These are phyloP conservation scores for Lachancea thermotolerans DNA, from an alignment of 805 yeast genomes.

Conservation along the genomic window DNA sequence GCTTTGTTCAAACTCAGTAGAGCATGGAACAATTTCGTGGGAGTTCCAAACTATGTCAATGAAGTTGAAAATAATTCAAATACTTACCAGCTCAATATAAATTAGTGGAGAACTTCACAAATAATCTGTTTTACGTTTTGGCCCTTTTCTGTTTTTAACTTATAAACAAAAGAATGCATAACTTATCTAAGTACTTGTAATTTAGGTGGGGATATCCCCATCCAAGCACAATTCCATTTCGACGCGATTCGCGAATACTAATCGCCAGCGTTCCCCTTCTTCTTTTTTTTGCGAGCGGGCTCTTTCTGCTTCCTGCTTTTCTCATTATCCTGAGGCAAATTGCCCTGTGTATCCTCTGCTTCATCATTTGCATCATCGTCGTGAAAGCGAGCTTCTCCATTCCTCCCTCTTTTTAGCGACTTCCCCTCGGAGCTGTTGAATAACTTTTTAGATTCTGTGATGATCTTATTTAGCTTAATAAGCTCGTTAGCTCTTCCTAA, in stretches of 20 bases:
- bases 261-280: constrained; percentile 19
- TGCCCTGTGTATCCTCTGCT: constrained; percentile 18
- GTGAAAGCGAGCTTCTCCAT: constrained; percentile 25
- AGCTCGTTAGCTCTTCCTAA: constrained; percentile 65
- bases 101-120: constrained; percentile 4
- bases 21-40: constrained; percentile 72
- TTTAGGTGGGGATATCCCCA: too few relatives aligned
- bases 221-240: too few relatives aligned
- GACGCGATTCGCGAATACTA: background rate
- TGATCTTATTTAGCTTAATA: constrained; percentile 50
- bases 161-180: background rate
- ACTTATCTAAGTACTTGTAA: too few relatives aligned
- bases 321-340: background rate
- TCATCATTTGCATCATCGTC: constrained; percentile 16
- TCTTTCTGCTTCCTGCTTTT: constrained; percentile 13
- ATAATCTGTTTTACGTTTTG: background rate
- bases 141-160: background rate
- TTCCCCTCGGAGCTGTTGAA: constrained; percentile 57
- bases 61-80: constrained; percentile 21
- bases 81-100: constrained; percentile 18
- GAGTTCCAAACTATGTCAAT: constrained; percentile 35
- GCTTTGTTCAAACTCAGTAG: constrained; percentile 42
- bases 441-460: constrained; percentile 58
- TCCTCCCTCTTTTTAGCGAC: constrained; percentile 26
- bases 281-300: constrained; percentile 11